phyloP scores from a whole-genome alignment of 1,139 yeast genomes.

The Kodamaea fungicola region DNA sequence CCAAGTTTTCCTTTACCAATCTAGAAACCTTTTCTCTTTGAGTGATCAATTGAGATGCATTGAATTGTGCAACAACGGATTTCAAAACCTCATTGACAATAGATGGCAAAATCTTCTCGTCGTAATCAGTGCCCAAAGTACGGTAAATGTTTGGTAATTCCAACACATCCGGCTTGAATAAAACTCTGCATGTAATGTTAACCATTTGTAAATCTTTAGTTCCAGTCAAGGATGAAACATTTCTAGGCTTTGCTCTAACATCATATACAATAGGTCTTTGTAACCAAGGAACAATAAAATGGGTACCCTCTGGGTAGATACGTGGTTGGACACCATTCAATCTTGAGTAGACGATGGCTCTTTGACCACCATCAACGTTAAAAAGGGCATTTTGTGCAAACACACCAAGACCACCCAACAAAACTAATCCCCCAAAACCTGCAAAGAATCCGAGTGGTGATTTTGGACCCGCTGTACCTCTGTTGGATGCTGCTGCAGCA shows the following conservation, averaged over 20 bases:
- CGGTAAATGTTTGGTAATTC: constrained; percentile 83
- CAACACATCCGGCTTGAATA: constrained; percentile 79
- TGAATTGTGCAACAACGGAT: constrained; percentile 96
- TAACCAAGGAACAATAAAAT: constrained; percentile 89
- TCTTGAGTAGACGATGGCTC: constrained; percentile 93
- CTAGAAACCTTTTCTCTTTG: constrained; percentile 96
- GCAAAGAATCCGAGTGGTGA: constrained; percentile 60
- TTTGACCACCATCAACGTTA: constrained; percentile 98
- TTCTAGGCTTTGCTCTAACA: constrained; percentile 96
- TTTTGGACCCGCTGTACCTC: constrained; percentile 46
- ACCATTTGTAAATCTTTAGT: constrained; percentile 99
- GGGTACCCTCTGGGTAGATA: constrained; percentile 93
- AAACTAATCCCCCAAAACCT: constrained; percentile 74
- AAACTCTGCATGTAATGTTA: constrained; percentile 94
- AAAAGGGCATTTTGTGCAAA: constrained; percentile 74
- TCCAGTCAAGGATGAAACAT: constrained; percentile 95
- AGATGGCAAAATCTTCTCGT: constrained; percentile 93
- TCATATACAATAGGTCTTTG: constrained; percentile 92
- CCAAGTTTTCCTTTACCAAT: constrained; percentile 83
- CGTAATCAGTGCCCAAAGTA: constrained; percentile 91
- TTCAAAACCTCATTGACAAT: constrained; percentile 96
- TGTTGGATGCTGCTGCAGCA: constrained; percentile 27
- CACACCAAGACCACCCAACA: constrained; percentile 70
- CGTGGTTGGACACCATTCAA: constrained; percentile 80
- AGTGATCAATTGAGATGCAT: constrained; percentile 95